These are phyloP conservation scores for Teratosphaeria epicoccoides DNA, from an alignment of 2,329 filamentous ascomycete species.

Conservation along the genomic window DNA sequence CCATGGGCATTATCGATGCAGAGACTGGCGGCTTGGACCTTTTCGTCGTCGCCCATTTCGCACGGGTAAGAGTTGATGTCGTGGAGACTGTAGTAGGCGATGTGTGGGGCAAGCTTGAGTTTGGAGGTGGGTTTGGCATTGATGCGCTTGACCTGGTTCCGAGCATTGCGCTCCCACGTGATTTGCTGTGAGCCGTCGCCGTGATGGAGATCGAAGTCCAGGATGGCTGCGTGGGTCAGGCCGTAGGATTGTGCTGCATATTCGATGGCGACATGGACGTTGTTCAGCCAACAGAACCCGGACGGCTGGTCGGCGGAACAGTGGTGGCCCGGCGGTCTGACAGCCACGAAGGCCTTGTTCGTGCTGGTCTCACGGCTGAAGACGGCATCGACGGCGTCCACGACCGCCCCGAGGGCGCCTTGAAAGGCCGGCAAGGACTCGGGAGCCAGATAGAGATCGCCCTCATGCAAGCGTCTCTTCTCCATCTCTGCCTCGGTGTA, in stretches of 20 bases:
- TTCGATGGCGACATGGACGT: constrained; percentile 92
- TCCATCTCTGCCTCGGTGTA: constrained; percentile 4
- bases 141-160: constrained; percentile 37
- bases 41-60: constrained; percentile 84
- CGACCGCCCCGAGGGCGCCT: constrained; percentile 82
- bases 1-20: constrained; percentile 92
- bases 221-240: constrained; percentile 84
- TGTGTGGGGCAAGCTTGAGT: constrained; percentile 31
- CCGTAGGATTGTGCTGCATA: constrained; percentile 76
- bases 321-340: constrained; percentile 89
- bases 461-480: constrained; percentile 65
- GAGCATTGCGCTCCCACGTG: constrained; percentile 78
- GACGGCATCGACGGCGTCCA: constrained; percentile 81
- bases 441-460: constrained; percentile 80
- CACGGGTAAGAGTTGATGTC: constrained; percentile 99
- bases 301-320: constrained; percentile 83
- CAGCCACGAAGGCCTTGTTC: constrained; percentile 70
- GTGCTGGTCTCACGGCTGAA: constrained; percentile 44
- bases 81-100: constrained; percentile 93
- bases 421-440: constrained; percentile 83
- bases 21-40: constrained; percentile 84
- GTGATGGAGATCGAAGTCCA: constrained; percentile 86
- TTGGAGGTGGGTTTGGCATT: constrained; percentile 21
- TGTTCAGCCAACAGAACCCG: constrained; percentile 98
- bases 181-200: constrained; percentile 94